Base-by-base conservation (phyloP, 345 rosid genomes). In the Cardamine resedifolia region DNA sequence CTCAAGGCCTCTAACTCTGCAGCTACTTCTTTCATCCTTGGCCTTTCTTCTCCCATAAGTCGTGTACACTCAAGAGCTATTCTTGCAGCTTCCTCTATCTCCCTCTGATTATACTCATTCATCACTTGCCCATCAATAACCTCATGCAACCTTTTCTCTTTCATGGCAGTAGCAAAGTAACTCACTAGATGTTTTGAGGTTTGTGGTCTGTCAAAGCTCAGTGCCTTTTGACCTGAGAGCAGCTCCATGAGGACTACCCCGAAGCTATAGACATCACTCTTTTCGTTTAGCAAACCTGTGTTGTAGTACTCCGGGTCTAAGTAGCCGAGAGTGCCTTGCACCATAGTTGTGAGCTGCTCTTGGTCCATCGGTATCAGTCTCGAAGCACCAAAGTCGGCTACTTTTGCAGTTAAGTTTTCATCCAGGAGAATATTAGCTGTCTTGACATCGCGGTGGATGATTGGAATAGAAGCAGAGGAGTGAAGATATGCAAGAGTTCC, bases 241-340 rank as follows among this genome's bases (percentile, higher is more conserved):
- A 85, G 57, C 57, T 85, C 87, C 18, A 66, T 66, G 2, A 85
- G 79, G 5, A 85, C 77, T 10, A 83, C 81, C 2, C 87, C 84
- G 15, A 85, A 85, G 59, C 83, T 82, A 11, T 83, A 85, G 2
- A 83, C 85, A 66, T 85, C 85, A 7, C 87, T 85, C 59, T 85
- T 85, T 7, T 80, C 84, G 0, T 58, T 74, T 0, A 73, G 59
- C 15, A 58, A 2, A 1, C 67, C 55, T 10, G 62, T 58, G 72
- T 66, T 75, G n/a, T 68, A 71, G 36, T 83, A 81, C 33, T 83
- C 82, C 0, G 84, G 87, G 24, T 85, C 89, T 1, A 83, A 31
- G 27, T 85, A 83, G 0, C 85, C 86, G 0, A 76, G 33, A 26
- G 83, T 83, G 0, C 89, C 87, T 72, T 79, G 82, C 8, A 80